phyloP scores from a whole-genome alignment of 345 rosid species.

The Acer yangbiense region DNA sequence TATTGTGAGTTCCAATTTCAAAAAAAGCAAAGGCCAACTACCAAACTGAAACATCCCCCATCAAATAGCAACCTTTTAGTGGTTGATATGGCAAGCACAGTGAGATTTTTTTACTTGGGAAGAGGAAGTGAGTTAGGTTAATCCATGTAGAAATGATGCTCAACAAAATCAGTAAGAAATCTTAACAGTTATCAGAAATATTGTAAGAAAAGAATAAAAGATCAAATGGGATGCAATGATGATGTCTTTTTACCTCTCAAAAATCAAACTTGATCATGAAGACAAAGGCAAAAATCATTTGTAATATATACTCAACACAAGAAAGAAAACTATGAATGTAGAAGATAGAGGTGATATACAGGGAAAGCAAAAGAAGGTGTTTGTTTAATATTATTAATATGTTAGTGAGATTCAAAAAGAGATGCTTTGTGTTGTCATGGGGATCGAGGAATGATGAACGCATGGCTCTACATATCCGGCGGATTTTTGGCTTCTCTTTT shows the following conservation, averaged over 20 bases:
- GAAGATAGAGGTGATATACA: neutral
- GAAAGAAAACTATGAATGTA: neutral
- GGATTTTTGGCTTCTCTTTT: conserved; percentile 20
- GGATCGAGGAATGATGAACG: neutral
- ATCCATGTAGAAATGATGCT: conserved; percentile 1
- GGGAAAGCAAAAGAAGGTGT: neutral
- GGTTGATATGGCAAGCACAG: too few relatives aligned
- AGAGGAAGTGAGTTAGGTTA: conserved; percentile 4
- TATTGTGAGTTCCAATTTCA: neutral
- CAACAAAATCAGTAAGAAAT: conserved; percentile 9
- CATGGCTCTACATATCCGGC: conserved; percentile 23
- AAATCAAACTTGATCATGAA: conserved; percentile 19
- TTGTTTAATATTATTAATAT: neutral
- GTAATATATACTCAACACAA: neutral
- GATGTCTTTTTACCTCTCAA: conserved; percentile 25
- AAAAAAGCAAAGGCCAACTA: conserved; percentile 26
- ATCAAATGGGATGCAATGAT: conserved; percentile 14
- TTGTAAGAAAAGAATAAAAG: conserved; percentile 13
- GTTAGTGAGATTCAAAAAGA: neutral
- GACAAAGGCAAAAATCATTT: neutral
- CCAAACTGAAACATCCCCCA: conserved; percentile 20
- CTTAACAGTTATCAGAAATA: conserved; percentile 12
- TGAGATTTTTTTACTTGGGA: neutral
- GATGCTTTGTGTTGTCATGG: neutral
- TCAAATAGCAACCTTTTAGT: conserved; percentile 19